These are phyloP conservation scores for sunflower (Helianthus annuus) DNA, from an alignment of 129 eudicot species.

Conservation along the genomic window HanXRQr2.0-SUNRISE NC_035435.2:138252268-138252767, in stretches of 20 bases:
- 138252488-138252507: conserved; percentile 25
- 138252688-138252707: conserved; percentile 34
- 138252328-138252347: not conserved
- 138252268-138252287: conserved; percentile 14
- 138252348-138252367: not conserved
- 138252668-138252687: not conserved
- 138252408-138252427: conserved; percentile 8
- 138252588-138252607: conserved; percentile 26
- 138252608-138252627: conserved; percentile 1
- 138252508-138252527: conserved; percentile 9
- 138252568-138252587: not conserved
- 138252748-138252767: conserved; percentile 23
- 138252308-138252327: conserved; percentile 6
- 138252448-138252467: conserved; percentile 10
- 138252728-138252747: conserved; percentile 19
- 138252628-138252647: not conserved
- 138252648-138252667: conserved; percentile 23
- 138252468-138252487: conserved; percentile 37
- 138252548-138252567: conserved; percentile 24
- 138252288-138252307: not conserved
- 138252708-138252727: conserved; percentile 37
- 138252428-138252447: not conserved
- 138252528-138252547: conserved; percentile 8
- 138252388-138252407: conserved; percentile 4
- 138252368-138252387: conserved; percentile 18